A percentile compares a stretch with the other conserved stretches of the same genome.
phyloP scores from a whole-genome alignment of 345 rosid species.

The Noccaea caerulescens region DNA sequence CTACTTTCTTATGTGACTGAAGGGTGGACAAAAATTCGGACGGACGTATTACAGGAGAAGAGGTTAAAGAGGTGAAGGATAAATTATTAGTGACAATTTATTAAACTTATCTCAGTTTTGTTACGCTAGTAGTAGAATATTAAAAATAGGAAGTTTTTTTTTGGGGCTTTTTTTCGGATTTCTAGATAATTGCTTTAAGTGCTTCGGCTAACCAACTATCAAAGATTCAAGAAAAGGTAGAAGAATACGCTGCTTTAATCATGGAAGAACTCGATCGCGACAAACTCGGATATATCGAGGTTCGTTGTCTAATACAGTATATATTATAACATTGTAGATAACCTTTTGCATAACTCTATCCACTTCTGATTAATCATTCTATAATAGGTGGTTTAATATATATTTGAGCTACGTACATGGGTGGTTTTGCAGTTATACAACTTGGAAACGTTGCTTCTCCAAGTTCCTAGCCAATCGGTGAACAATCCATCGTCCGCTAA shows the following conservation, averaged over 20 bases:
- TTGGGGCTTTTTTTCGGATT: background rate
- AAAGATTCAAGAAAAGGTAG: slow-evolving; percentile 66
- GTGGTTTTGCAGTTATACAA: slow-evolving; percentile 55
- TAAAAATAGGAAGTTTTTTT: background rate
- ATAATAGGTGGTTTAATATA: no score
- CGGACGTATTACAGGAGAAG: slow-evolving; percentile 75
- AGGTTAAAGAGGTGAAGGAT: slow-evolving; percentile 67
- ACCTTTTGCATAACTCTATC: no score
- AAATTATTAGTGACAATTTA: background rate
- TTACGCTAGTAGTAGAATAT: background rate
- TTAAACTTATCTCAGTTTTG: background rate
- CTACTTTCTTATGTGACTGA: slow-evolving; percentile 31
- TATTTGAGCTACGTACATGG: background rate
- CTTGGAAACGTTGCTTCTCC: slow-evolving; percentile 71
- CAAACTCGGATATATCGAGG: slow-evolving; percentile 80
- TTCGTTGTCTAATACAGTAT: slow-evolving; percentile 28
- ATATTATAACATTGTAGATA: no score
- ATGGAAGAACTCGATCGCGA: slow-evolving; percentile 85
- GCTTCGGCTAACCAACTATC: slow-evolving; percentile 81
- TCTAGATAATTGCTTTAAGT: slow-evolving; percentile 76
- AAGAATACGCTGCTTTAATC: slow-evolving; percentile 85
- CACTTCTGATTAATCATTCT: no score
- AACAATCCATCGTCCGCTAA: slow-evolving; percentile 45
- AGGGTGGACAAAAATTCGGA: slow-evolving; percentile 86
- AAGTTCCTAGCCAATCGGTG: slow-evolving; percentile 65